Base-by-base conservation (phyloP, 2,329 filamentous ascomycete species). In the Sporothrix luriei region DNA sequence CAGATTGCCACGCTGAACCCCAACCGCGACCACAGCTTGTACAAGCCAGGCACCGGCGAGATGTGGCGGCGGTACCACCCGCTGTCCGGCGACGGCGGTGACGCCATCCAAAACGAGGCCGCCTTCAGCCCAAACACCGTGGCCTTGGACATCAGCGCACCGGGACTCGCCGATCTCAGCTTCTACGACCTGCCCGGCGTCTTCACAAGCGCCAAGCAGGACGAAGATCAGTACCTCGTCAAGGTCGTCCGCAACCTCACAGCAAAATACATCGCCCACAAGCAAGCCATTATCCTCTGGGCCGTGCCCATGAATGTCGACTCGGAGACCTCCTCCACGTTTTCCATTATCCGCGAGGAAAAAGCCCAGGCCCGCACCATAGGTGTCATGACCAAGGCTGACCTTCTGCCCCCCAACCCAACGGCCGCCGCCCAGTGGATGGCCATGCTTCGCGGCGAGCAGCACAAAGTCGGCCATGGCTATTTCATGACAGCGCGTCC, bases 151-250 rank as follows among this genome's bases (percentile, higher is more conserved):
- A 93, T 97, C 33, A 87, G 87, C 0, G 90, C 90, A 0, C 90
- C 91, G 0, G 84, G 83, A 0, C 83, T 94, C 0, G 90, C 92
- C 0, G 88, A 92, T 6, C 77, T 97, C 0, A 92, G 90, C 0
- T 96, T 97, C 74, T 94, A 92, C 71, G 93, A 97, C 71, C 83
- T 97, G 0, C 93, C 93, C 0, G 93, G 93, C 0, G 88, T 96
- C 0, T 94, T 97, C 72, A 87, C 88, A 24, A 90, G 90, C 9
- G 85, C 89, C 0, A 86, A 88, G 1, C 83, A 88, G 9, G 85
- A 85, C 9, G 82, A 86, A 2, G 88, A 94, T 19, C 82, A 85
- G 11, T 91, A 91, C 69, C 81, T 94, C 0, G 90, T 94, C 14
- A 82, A 84, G 0, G 87, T 95, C 0, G 90, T 97, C 0, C 84